Evolutionary conservation across 768 basidiomycete genomes (phyloP), one percentile per base, ranked within the genome.

Genomic region (Trametes elegans): DNA sequence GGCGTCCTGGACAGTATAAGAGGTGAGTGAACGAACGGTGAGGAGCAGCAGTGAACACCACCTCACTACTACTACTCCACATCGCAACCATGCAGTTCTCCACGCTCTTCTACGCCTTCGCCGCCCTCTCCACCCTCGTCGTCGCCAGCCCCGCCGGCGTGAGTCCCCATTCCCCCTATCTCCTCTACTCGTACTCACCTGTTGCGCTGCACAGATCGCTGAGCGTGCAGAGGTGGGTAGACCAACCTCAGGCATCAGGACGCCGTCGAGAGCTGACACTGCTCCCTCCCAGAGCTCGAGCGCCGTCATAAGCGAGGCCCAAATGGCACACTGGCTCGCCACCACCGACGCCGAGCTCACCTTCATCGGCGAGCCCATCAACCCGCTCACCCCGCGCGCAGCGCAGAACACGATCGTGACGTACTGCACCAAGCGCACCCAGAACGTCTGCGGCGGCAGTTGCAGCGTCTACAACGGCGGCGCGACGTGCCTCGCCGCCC

Each of bases 381-480:
- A 58, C 54, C 49, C 49, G 26, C 55, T 57, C 31, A 26, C 39
- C 14, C 49, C 47, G 41, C 63, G 64, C 19, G 28, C 46, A 14
- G 58, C 61, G 5, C 53, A 64, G 41, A 47, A 58, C 32, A 66
- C 61, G 10, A 66, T 52, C 1, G 69, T 74, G 23, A 63, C 62
- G 2, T 72, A 66, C 64, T 74, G 72, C 59, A 60, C 42, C 45
- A 52, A 26, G 32, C 42, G 63, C 18, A 31, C 50, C 13, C 27
- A 43, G n/a, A 60, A 61, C 39, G 58, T 69, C 44, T 73, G 72
- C 58, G 66, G 64, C 8, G 69, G 70, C 1, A 9, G 55, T 3
- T 74, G 73, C 62, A 71, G 62, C 9, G 67, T 70, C 1, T 69
- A 66, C 63, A 65, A 58, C 29, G 70, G 71, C 26, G 62, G 64